phyloP scores from a whole-genome alignment of 2,329 filamentous ascomycete species.

The Neonectria punicea region DNA sequence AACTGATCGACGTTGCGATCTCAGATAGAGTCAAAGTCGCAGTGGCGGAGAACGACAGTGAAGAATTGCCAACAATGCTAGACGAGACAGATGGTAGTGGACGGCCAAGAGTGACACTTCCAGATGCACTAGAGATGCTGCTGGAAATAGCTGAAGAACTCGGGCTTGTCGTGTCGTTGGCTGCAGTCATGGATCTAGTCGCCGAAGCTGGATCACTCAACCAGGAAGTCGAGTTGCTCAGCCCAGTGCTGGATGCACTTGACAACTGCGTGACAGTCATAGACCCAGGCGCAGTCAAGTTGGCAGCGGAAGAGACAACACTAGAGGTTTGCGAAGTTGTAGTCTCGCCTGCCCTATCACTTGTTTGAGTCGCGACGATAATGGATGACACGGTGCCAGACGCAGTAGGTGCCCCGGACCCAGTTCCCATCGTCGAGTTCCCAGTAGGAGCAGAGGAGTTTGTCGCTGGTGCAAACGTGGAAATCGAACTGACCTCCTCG shows the following conservation, averaged over 20 bases:
- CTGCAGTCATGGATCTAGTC: neutral
- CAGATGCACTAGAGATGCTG: neutral
- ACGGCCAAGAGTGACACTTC: neutral
- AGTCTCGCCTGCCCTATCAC: neutral
- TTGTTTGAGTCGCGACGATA: neutral
- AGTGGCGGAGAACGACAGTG: neutral
- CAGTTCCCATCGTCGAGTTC: neutral
- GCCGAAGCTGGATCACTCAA: neutral
- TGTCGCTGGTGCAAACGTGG: conserved; percentile 14
- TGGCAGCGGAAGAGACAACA: neutral
- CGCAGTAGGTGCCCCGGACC: conserved; percentile 3
- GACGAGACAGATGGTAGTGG: neutral
- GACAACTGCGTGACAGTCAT: neutral
- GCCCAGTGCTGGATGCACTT: neutral
- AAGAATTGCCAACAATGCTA: neutral
- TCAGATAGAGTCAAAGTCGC: neutral
- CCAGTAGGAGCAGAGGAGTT: conserved; percentile 15
- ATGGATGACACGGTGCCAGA: conserved; percentile 1
- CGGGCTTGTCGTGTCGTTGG: neutral
- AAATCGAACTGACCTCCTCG: neutral
- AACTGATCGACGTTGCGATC: neutral
- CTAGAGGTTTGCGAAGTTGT: neutral
- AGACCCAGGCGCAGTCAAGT: neutral
- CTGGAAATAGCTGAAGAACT: neutral
- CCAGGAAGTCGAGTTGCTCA: neutral